A percentile compares a stretch with the other conserved stretches of the same genome.
Evolutionary conservation across 2,329 filamentous ascomycete genomes (phyloP).

Genomic region (Diaporthe citri): DNA sequence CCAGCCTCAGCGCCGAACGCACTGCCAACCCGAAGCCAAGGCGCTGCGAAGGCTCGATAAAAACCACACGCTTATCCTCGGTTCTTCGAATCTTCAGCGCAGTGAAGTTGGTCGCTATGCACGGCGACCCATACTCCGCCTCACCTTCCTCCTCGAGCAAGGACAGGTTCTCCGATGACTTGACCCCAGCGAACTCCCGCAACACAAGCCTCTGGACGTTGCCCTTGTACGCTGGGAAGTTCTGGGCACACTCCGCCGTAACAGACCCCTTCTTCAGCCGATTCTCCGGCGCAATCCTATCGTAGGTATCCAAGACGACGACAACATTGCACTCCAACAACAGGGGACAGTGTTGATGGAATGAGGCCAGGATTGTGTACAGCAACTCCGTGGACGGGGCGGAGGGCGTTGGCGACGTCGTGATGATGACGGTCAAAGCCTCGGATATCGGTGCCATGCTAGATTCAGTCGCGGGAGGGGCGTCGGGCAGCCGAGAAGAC

Average conservation of each 20-base stretch:
- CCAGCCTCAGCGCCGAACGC: slow-evolving; percentile 61
- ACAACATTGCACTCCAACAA: slow-evolving; percentile 60
- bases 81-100: slow-evolving; percentile 52
- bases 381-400: slow-evolving; percentile 65
- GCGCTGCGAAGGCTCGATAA: slow-evolving; percentile 61
- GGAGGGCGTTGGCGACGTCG: slow-evolving; percentile 68
- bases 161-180: neutral
- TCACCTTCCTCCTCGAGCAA: slow-evolving; percentile 45
- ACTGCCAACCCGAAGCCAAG: slow-evolving; percentile 68
- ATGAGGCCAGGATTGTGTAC: slow-evolving; percentile 60
- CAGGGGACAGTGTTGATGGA: slow-evolving; percentile 55
- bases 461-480: slow-evolving; percentile 26
- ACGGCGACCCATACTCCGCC: slow-evolving; percentile 62
- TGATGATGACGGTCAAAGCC: slow-evolving; percentile 61
- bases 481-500: neutral
- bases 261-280: slow-evolving; percentile 68
- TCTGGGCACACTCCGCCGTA: slow-evolving; percentile 57
- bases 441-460: slow-evolving; percentile 31
- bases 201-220: slow-evolving; percentile 60
- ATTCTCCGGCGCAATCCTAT: slow-evolving; percentile 56
- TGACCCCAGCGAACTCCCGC: slow-evolving; percentile 43
- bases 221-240: slow-evolving; percentile 59
- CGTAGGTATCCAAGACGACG: slow-evolving; percentile 66
- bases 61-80: slow-evolving; percentile 54
- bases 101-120: slow-evolving; percentile 49